A percentile compares a stretch with the other conserved stretches of the same genome.
These are phyloP conservation scores for Ceratobasidium sp. DNA, from an alignment of 1,284 basidiomycete species.

Conservation along the genomic window DNA sequence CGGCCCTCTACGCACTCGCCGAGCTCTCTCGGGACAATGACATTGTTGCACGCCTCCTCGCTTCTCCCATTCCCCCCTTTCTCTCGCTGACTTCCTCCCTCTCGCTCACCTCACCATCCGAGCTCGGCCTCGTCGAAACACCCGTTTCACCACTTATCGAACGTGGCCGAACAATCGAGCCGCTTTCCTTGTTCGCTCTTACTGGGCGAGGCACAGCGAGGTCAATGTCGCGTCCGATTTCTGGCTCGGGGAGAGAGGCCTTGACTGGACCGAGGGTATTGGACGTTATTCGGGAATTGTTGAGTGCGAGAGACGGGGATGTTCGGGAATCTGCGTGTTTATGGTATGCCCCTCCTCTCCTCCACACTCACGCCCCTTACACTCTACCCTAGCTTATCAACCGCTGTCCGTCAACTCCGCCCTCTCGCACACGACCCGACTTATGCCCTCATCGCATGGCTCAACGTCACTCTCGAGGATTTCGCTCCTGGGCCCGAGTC, in stretches of 20 bases:
- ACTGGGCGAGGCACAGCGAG: neutral
- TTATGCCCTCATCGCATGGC: slow-evolving; percentile 26
- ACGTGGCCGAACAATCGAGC: slow-evolving; percentile 1
- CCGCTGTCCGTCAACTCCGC: slow-evolving; percentile 7
- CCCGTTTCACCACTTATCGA: neutral
- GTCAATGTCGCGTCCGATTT: slow-evolving; percentile 7
- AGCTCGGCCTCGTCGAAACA: neutral
- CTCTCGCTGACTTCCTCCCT: neutral
- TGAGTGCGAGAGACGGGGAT: slow-evolving; percentile 32
- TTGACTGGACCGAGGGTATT: slow-evolving; percentile 2
- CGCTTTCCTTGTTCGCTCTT: neutral
- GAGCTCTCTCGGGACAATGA: slow-evolving; percentile 38
- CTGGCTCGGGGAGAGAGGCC: neutral
- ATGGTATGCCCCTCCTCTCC: neutral
- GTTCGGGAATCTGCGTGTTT: slow-evolving; percentile 33
- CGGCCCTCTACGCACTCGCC: slow-evolving; percentile 25
- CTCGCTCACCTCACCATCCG: neutral
- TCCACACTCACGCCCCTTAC: neutral
- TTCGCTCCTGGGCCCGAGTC: slow-evolving; percentile 32
- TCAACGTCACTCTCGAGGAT: slow-evolving; percentile 33
- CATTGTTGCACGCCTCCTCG: slow-evolving; percentile 1
- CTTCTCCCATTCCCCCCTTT: slow-evolving; percentile 9
- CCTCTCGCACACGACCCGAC: slow-evolving; percentile 1
- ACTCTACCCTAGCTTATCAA: slow-evolving; percentile 11
- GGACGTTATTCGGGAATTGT: slow-evolving; percentile 20